Evolutionary conservation across 2,329 filamentous ascomycete species (phyloP).

Genomic region (Gaeumannomyces sp.): DNA sequence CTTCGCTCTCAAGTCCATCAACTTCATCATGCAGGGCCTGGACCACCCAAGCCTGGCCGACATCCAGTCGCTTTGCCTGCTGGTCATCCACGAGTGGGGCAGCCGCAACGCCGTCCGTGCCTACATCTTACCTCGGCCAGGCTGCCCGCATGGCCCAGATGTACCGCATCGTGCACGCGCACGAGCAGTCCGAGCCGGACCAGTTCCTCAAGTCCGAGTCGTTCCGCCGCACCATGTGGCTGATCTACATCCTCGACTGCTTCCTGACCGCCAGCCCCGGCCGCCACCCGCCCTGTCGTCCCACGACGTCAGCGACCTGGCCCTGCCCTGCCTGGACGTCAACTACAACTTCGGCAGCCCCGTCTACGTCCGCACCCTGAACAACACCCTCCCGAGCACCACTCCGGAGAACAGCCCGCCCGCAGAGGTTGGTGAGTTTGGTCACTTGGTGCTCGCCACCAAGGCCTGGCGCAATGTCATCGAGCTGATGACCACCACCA

Average conservation of each 20-base stretch:
- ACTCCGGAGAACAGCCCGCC: conserved; percentile 30
- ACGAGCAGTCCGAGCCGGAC: conserved; percentile 44
- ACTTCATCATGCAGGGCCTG: conserved; percentile 50
- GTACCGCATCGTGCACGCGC: conserved; percentile 53
- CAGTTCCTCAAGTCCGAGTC: conserved; percentile 57
- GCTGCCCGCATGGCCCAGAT: conserved; percentile 60
- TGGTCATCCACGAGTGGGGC: conserved; percentile 59
- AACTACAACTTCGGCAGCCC: conserved; percentile 58
- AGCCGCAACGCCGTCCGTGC: conserved; percentile 55
- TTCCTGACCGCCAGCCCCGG: conserved; percentile 56
- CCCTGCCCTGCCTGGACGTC: conserved; percentile 54
- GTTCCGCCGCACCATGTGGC: conserved; percentile 55
- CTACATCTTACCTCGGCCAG: conserved; percentile 57
- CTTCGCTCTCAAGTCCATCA: conserved; percentile 52
- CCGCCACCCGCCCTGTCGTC: conserved; percentile 48
- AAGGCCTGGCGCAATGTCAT: conserved; percentile 58
- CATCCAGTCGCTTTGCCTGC: conserved; percentile 54
- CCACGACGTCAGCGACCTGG: conserved; percentile 48
- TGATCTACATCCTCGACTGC: conserved; percentile 58
- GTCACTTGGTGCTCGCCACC: conserved; percentile 54
- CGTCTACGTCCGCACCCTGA: conserved; percentile 51
- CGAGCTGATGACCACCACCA: conserved; percentile 52
- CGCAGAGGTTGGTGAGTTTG: conserved; percentile 55
- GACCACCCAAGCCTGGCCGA: conserved; percentile 55
- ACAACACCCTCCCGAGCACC: conserved; percentile 31